Percentiles rank a stretch among this genome's conserved stretches.
Conservation (phyloP, 78 protist genomes). For the Dictyostelium citrinum region DNA sequence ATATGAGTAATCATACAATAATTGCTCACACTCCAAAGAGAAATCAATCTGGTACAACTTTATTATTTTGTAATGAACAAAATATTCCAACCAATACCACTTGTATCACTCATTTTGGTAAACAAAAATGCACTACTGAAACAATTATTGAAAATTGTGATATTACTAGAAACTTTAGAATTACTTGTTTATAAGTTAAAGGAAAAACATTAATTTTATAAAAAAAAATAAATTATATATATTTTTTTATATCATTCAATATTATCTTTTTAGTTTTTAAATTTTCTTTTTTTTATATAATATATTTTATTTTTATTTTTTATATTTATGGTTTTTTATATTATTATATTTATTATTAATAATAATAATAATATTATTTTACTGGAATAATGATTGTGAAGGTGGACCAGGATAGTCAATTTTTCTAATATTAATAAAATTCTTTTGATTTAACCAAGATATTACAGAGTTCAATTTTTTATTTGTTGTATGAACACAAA, state of each 20-base stretch:
- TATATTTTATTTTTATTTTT: neutral
- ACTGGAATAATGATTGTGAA: neutral
- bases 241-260: neutral
- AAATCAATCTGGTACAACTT: neutral
- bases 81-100: neutral
- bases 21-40: neutral
- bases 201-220: neutral
- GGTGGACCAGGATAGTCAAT: conserved; percentile 2
- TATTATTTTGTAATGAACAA: neutral
- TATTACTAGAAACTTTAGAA: neutral
- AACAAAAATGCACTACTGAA: neutral
- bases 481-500: neutral
- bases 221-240: neutral
- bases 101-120: neutral
- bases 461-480: neutral
- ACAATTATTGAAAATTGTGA: neutral
- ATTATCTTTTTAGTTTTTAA: too few species aligned
- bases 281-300: too few species aligned
- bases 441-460: neutral
- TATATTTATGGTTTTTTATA: neutral
- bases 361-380: neutral
- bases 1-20: neutral
- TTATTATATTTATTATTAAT: neutral
- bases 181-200: neutral
- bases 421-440: neutral